These are phyloP conservation scores for Saksenaea vasiformis DNA, from an alignment of 371 early-diverging fungal genomes.

Conservation along the genomic window DNA sequence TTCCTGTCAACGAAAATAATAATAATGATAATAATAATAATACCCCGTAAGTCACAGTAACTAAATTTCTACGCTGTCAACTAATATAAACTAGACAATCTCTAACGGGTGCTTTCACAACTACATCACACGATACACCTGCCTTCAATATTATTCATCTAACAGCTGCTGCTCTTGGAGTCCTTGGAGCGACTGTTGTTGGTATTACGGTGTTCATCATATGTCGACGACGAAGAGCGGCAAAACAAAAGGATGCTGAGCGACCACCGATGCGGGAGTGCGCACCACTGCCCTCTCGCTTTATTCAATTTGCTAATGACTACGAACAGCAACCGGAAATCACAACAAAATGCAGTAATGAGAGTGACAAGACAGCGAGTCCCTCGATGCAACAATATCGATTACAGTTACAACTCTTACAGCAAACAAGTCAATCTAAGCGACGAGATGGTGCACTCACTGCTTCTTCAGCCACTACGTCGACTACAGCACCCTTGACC, in stretches of 20 bases:
- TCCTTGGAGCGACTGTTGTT: constrained; percentile 28
- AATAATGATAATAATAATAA: not conserved
- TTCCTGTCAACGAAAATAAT: not conserved
- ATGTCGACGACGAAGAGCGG: constrained; percentile 22
- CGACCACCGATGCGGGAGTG: not conserved
- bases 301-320: not conserved
- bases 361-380: not conserved
- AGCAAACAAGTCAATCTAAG: not conserved
- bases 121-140: constrained; percentile 24
- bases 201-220: constrained; percentile 27
- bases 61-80: not conserved
- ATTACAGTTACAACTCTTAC: constrained; percentile 14
- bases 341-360: not conserved
- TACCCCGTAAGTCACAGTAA: not conserved
- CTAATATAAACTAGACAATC: not conserved
- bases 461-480: not conserved
- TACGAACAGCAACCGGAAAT: not conserved
- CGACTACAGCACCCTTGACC: not conserved
- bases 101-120: constrained; percentile 16
- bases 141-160: constrained; percentile 42
- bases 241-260: not conserved
- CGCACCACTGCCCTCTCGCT: not conserved
- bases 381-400: constrained; percentile 20
- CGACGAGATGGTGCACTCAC: not conserved
- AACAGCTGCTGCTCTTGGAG: constrained; percentile 36